phyloP scores from a whole-genome alignment of 2,329 filamentous ascomycete species.

The Aspergillus fructus region DNA sequence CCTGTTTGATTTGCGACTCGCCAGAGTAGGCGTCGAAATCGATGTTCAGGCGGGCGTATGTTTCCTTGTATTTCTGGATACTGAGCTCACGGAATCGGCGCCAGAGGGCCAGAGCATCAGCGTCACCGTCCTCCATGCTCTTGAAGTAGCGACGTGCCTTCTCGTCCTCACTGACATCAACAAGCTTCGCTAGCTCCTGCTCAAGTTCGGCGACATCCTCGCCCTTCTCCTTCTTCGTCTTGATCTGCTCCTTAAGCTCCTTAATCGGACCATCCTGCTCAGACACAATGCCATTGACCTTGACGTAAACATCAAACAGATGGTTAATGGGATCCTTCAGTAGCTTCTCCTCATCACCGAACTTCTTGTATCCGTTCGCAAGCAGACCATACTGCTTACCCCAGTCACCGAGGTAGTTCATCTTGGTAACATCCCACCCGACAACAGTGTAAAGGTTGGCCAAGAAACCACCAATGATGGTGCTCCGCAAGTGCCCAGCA shows the following conservation, averaged over 20 bases:
- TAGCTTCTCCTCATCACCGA: slow-evolving; percentile 61
- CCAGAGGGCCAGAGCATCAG: slow-evolving; percentile 61
- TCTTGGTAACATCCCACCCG: slow-evolving; percentile 62
- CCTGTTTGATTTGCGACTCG: slow-evolving; percentile 64
- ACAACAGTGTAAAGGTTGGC: slow-evolving; percentile 61
- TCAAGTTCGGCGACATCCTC: slow-evolving; percentile 51
- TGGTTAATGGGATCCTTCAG: slow-evolving; percentile 63
- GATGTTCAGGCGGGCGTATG: slow-evolving; percentile 65
- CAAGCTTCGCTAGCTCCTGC: slow-evolving; percentile 48
- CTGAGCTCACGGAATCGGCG: slow-evolving; percentile 63
- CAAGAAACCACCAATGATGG: slow-evolving; percentile 66
- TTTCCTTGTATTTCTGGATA: slow-evolving; percentile 64
- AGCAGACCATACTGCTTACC: slow-evolving; percentile 67
- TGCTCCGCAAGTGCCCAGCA: slow-evolving; percentile 64
- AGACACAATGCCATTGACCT: slow-evolving; percentile 58
- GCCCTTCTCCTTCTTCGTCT: slow-evolving; percentile 47
- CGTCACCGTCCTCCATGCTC: slow-evolving; percentile 64
- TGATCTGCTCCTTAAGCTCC: slow-evolving; percentile 52
- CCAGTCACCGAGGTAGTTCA: slow-evolving; percentile 70
- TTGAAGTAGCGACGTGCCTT: slow-evolving; percentile 65
- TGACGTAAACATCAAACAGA: slow-evolving; percentile 65
- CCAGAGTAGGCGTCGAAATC: slow-evolving; percentile 66
- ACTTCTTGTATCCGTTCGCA: slow-evolving; percentile 62
- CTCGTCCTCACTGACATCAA: slow-evolving; percentile 58
- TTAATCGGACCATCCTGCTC: slow-evolving; percentile 60